Percentiles rank a stretch among this genome's conserved stretches.
Conservation (phyloP, 768 basidiomycete genomes). For the Boletus coccyginus region DNA sequence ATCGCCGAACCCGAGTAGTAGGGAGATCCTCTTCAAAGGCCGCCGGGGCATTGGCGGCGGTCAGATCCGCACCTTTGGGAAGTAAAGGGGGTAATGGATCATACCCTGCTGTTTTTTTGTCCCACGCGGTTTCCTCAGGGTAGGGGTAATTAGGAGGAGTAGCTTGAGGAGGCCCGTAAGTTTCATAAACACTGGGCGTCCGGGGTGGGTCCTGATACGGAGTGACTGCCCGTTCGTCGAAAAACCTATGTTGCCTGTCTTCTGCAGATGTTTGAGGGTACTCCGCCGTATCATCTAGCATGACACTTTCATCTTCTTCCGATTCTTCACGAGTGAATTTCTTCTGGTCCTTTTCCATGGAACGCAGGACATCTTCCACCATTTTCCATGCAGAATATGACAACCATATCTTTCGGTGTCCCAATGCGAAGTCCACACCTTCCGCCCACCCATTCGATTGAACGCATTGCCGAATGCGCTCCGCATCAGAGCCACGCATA, state of each 20-base stretch:
- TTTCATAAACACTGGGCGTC: constrained; percentile 28
- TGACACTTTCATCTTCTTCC: constrained; percentile 47
- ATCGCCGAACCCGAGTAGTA: constrained; percentile 50
- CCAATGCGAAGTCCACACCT: constrained; percentile 52
- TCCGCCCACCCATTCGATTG: constrained; percentile 52
- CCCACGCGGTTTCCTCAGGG: constrained; percentile 41
- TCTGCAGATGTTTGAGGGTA: constrained; percentile 34
- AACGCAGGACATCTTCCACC: constrained; percentile 54
- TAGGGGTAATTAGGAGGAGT: constrained; percentile 26
- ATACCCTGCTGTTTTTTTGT: constrained; percentile 38
- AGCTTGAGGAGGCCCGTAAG: constrained; percentile 21
- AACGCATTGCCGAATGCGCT: constrained; percentile 50
- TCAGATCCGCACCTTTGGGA: constrained; percentile 36
- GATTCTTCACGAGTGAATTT: constrained; percentile 38
- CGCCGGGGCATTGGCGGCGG: constrained; percentile 43
- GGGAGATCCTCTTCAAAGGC: constrained; percentile 54
- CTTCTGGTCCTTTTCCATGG: constrained; percentile 48
- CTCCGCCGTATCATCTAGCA: constrained; percentile 39
- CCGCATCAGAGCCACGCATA: constrained; percentile 44
- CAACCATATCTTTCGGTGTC: constrained; percentile 54
- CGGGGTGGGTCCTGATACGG: constrained; percentile 31
- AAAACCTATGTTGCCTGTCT: constrained; percentile 31
- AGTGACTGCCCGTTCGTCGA: constrained; percentile 29
- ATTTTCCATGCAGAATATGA: constrained; percentile 57
- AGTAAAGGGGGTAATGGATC: constrained; percentile 31